Conservation (phyloP, 2,329 filamentous ascomycete genomes). For the Fusarium equiseti region DNA sequence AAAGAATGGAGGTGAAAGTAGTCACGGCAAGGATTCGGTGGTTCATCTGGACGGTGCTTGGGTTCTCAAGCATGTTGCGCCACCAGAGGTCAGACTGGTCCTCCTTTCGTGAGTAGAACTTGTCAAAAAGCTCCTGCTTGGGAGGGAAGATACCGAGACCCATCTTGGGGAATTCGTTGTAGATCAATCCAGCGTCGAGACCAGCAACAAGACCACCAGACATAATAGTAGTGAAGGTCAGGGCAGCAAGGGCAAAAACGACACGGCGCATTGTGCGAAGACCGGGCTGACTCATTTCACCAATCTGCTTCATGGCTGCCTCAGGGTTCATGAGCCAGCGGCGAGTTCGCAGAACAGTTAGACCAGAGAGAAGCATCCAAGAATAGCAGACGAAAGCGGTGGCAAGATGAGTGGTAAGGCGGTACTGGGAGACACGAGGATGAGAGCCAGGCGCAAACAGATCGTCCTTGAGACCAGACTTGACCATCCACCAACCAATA, state of each 20-base stretch:
- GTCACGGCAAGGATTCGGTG: conserved; percentile 92
- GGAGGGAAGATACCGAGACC: conserved; percentile 86
- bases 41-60: conserved; percentile 93
- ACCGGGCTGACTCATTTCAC: conserved; percentile 73
- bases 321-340: conserved; percentile 76
- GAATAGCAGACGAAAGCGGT: conserved; percentile 94
- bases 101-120: conserved; percentile 83
- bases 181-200: conserved; percentile 95
- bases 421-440: conserved; percentile 94
- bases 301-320: conserved; percentile 69
- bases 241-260: conserved; percentile 75
- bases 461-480: conserved; percentile 94
- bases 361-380: conserved; percentile 91
- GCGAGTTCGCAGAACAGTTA: conserved; percentile 84
- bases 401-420: conserved; percentile 87
- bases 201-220: conserved; percentile 94
- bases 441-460: conserved; percentile 91
- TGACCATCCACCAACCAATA: conserved; percentile 99
- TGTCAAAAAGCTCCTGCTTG: conserved; percentile 82
- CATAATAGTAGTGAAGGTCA: conserved; percentile 92
- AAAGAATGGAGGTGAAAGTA: conserved; percentile 84
- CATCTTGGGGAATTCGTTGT: conserved; percentile 99
- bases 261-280: conserved; percentile 80
- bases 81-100: conserved; percentile 90
- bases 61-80: conserved; percentile 98